Conservation (phyloP, 2,329 filamentous ascomycete species). For the Microdochium bolleyi region DNA sequence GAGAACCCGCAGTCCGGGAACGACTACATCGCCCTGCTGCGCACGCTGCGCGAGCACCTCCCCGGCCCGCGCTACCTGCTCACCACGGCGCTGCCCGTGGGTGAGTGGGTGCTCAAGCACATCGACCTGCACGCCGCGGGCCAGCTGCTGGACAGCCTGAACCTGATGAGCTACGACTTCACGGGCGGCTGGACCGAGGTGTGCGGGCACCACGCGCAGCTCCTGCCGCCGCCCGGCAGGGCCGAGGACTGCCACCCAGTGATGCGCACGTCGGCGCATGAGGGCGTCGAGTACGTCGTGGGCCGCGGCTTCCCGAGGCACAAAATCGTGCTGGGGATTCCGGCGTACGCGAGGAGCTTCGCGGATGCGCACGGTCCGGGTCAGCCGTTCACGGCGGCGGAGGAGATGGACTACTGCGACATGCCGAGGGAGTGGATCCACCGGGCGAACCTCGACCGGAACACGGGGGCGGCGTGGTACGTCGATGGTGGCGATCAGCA, state of each 20-base stretch:
- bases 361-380: constrained; percentile 43
- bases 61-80: constrained; percentile 49
- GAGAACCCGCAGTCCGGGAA: constrained; percentile 40
- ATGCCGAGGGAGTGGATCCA: constrained; percentile 43
- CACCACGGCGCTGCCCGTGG: constrained; percentile 54
- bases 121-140: constrained; percentile 47
- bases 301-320: constrained; percentile 42
- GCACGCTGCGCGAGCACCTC: constrained; percentile 43
- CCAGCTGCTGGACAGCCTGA: constrained; percentile 50
- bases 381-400: constrained; percentile 37
- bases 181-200: constrained; percentile 53
- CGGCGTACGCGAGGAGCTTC: constrained; percentile 56
- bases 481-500: constrained; percentile 22
- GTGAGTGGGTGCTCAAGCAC: constrained; percentile 52
- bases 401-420: constrained; percentile 55
- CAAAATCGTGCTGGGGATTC: constrained; percentile 56
- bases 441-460: constrained; percentile 35
- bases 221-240: constrained; percentile 33
- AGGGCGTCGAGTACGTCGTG: constrained; percentile 45
- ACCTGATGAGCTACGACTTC: constrained; percentile 65
- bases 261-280: constrained; percentile 38
- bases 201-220: constrained; percentile 57
- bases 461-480: constrained; percentile 49
- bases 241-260: constrained; percentile 13
- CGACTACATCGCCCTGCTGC: constrained; percentile 50